phyloP scores from a whole-genome alignment of 345 rosid genomes.

The Corchorus capsularis region DNA sequence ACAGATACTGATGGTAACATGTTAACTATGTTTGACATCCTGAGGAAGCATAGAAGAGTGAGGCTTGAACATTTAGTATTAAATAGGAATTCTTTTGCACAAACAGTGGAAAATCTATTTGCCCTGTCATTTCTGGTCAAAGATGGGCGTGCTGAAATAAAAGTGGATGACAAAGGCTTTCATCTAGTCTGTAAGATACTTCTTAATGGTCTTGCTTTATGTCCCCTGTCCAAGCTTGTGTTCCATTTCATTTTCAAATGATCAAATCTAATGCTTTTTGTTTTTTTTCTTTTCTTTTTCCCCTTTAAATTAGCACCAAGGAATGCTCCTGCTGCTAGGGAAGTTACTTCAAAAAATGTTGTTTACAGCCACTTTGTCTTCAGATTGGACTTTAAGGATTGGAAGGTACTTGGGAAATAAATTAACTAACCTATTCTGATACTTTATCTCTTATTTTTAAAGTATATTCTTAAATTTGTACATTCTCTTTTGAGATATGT shows the following conservation, averaged over 20 bases:
- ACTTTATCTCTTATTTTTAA: not conserved
- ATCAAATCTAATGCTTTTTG: not conserved
- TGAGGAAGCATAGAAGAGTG: conserved; percentile 42
- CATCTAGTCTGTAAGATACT: conserved; percentile 47
- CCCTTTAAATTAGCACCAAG: conserved; percentile 50
- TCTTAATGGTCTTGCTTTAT: not conserved
- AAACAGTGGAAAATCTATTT: conserved; percentile 55
- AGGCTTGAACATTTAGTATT: conserved; percentile 41
- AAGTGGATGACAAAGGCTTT: conserved; percentile 34
- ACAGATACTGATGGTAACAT: conserved; percentile 41
- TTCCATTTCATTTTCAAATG: not conserved
- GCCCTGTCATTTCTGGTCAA: conserved; percentile 52
- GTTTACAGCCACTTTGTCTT: conserved; percentile 45
- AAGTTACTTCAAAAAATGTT: conserved; percentile 37
- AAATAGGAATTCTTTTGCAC: conserved; percentile 50
- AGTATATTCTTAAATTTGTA: not conserved
- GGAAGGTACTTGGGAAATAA: conserved; percentile 35
- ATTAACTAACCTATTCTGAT: not conserved
- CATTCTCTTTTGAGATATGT: not conserved
- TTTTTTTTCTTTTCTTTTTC: no score
- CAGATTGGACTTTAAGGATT: conserved; percentile 49
- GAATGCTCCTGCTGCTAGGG: conserved; percentile 43
- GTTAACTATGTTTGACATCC: conserved; percentile 42
- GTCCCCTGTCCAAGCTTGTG: not conserved
- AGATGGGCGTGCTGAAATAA: conserved; percentile 49